A percentile compares a stretch with the other conserved stretches of the same genome.
Evolutionary conservation across 352 stramenopile species (phyloP).

Genomic region (Pythium monospermum): DNA sequence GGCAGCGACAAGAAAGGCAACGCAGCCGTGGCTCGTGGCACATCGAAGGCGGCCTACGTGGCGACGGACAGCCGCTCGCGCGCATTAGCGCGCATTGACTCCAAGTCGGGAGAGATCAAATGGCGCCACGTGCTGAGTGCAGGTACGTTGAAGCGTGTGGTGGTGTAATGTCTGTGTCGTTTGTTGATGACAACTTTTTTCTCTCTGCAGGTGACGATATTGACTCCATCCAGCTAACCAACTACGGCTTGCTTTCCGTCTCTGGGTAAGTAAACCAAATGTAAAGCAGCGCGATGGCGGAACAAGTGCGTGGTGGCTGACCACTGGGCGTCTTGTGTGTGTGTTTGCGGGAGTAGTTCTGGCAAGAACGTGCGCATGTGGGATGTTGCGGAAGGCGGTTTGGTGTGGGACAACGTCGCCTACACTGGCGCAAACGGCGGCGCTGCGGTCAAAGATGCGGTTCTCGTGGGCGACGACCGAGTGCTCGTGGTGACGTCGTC

Average conservation of each 20-base stretch:
- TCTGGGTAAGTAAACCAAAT: conserved; percentile 41
- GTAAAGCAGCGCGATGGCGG: too few species aligned
- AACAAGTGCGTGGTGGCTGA: too few species aligned
- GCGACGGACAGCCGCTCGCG: conserved; percentile 55
- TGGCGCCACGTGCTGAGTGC: conserved; percentile 65
- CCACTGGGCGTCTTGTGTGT: too few species aligned
- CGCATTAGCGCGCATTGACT: conserved; percentile 59
- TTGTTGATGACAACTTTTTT: neutral
- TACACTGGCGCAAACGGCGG: conserved; percentile 16
- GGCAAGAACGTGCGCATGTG: conserved; percentile 64
- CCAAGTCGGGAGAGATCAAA: conserved; percentile 64
- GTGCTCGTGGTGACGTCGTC: conserved; percentile 42
- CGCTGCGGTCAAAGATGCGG: conserved; percentile 33
- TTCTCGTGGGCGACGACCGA: conserved; percentile 44
- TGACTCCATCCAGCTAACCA: conserved; percentile 65
- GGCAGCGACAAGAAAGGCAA: conserved; percentile 37
- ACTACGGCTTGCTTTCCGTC: conserved; percentile 55
- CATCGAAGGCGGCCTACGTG: conserved; percentile 60
- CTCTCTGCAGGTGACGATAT: conserved; percentile 39
- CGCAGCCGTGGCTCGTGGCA: conserved; percentile 31
- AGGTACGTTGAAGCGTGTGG: conserved; percentile 22
- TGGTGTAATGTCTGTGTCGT: too few species aligned
- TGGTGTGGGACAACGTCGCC: conserved; percentile 64
- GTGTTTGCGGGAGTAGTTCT: conserved; percentile 20
- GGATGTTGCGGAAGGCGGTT: conserved; percentile 49